A percentile compares a stretch with the other conserved stretches of the same genome.
Evolutionary conservation across 2,329 filamentous ascomycete genomes (phyloP).

Genomic region (Colletotrichum liaoningense): DNA sequence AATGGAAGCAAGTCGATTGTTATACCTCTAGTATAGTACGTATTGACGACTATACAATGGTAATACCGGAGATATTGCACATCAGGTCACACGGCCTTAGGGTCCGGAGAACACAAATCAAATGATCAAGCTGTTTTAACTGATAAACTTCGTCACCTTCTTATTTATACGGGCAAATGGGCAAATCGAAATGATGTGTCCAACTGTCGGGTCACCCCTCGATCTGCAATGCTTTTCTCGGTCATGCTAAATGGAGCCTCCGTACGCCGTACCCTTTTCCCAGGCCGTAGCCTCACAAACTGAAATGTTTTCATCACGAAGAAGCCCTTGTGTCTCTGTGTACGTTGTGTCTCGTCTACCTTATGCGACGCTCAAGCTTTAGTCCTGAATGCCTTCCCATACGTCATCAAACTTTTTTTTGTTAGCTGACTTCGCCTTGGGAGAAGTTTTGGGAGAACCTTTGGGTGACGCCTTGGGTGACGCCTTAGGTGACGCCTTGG

Average conservation of each 20-base stretch:
- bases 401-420: conserved; percentile 8
- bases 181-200: not conserved
- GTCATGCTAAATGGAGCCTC: conserved; percentile 18
- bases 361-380: conserved; percentile 1
- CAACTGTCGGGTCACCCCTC: not conserved
- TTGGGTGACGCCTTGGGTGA: conserved; percentile 23
- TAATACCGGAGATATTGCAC: not conserved
- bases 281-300: not conserved
- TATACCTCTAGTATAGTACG: not conserved
- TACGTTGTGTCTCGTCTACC: not conserved
- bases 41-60: not conserved
- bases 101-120: not conserved
- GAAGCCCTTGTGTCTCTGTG: not conserved
- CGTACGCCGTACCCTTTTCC: conserved; percentile 24
- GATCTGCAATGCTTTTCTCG: conserved; percentile 16
- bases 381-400: not conserved
- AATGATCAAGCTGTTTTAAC: not conserved
- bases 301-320: not conserved
- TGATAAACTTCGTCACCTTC: not conserved
- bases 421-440: conserved; percentile 25
- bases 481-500: conserved; percentile 14
- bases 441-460: conserved; percentile 11
- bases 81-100: not conserved
- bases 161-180: not conserved
- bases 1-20: too few relatives aligned